Evolutionary conservation across 495 filamentous ascomycete species (phyloP), one percentile per base, ranked within the genome.

Genomic region (Hyaloscypha bicolor): DNA sequence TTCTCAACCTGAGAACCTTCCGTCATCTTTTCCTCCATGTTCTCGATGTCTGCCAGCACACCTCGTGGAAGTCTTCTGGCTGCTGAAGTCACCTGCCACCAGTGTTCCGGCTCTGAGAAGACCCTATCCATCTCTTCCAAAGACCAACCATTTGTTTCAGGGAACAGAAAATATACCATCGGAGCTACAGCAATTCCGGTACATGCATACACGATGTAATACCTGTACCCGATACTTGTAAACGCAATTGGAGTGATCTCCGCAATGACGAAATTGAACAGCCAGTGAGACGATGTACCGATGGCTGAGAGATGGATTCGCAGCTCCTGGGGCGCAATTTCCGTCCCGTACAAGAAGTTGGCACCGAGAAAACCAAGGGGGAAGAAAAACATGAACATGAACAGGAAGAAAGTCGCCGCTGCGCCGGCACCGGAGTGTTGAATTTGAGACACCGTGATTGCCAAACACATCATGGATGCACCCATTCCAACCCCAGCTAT

Each of bases 111-210:
- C 22, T 90, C 87, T 62, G 85, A 85, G 72, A 90, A 89, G 72
- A 90, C 84, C 56, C 88, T 74, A 71, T 90, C 88, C 55, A 89
- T 88, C 67, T 89, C 86, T 71, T 90, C 88, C 14, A 90, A 78
- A 56, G 75, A 81, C 48, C 85, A 83, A 39, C 81, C 79, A 70
- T 73, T 82, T 11, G 84, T 87, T 73, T 87, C 85, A 0, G 84
- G 85, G 71, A 78, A 87, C 67, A 86, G 82, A 70, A 87, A 85
- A 75, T 86, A 88, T 12, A 87, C 85, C 4, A 72, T 78, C 0
- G 76, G 74, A 80, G 82, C 0, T 81, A 85, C 12, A 82, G 76
- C 72, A 35, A 77, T 76, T 71, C 88, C 86, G 68, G 85, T 83
- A 56, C 85, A 78, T 37, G 84, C 83, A 74, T 83, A 91, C 65